Evolutionary conservation across 352 stramenopile genomes (phyloP), one percentile per base, ranked within the genome.

Genomic region (Globisporangium barbulae): DNA sequence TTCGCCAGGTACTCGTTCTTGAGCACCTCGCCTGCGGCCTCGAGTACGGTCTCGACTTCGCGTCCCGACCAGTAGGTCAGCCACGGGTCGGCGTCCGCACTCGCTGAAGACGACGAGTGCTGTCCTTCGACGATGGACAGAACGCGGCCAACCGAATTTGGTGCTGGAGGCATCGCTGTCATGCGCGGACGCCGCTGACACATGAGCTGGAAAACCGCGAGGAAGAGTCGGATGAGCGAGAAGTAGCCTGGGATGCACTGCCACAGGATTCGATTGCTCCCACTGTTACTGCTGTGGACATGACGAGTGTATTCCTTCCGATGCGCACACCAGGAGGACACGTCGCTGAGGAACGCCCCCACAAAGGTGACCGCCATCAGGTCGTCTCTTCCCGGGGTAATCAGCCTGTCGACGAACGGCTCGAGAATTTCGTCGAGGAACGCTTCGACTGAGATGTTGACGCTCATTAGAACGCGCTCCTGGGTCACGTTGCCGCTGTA

Each of bases 191-290:
- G 83, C 2, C 86, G 83, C 59, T 91, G 82, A 30, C 83, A 91
- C 76, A 95, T 93, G 33, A 82, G 84, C 59, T 84, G 62, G 68
- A 93, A 93, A 31, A 91, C 67, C 8, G 74, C 72, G 44, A 90
- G 72, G 37, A 89, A 92, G 35, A 88, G 64, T 10, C 81, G 84
- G 17, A 91, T 67, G 22, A 93, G 63, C 42, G 69, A 67, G 68
- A 91, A 90, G 65, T 95, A 95, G 0, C 86, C 86, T 12, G 86
- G 86, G 21, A 95, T 61, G 12, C 81, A 91, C 63, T 93, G 85
- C 86, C 86, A 95, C 31, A 88, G 33, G 47, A 90, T 79, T 0
- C 71, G 56, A 1, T 69, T 54, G 42, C 67, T 61, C 22, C 7
- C 25, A 21, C 7, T 39, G 19, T 12, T 13, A 12, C 25, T 21